Conservation (phyloP, 2,329 filamentous ascomycete genomes). For the Colletotrichum orbiculare region DNA sequence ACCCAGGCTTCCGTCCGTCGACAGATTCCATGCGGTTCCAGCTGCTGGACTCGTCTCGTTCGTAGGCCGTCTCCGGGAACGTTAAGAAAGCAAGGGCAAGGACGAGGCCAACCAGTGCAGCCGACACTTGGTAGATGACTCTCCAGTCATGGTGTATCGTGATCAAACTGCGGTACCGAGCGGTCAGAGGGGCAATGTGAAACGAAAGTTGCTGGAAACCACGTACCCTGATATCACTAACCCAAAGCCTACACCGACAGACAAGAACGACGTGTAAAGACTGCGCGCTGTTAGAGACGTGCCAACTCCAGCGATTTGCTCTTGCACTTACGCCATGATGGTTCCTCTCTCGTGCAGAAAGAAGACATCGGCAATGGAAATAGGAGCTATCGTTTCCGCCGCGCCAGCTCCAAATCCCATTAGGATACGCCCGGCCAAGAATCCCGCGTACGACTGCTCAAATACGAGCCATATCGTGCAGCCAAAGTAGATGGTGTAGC, state of each 20-base stretch:
- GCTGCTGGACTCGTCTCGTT: slow-evolving; percentile 41
- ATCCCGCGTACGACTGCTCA: slow-evolving; percentile 52
- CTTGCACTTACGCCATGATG: slow-evolving; percentile 57
- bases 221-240: slow-evolving; percentile 54
- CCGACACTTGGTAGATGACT: slow-evolving; percentile 62
- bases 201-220: not conserved
- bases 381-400: slow-evolving; percentile 61
- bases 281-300: slow-evolving; percentile 24
- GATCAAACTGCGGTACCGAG: slow-evolving; percentile 51
- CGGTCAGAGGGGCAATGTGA: slow-evolving; percentile 3
- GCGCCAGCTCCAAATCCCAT: slow-evolving; percentile 65
- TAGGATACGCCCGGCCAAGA: slow-evolving; percentile 59
- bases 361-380: slow-evolving; percentile 66
- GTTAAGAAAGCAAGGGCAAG: slow-evolving; percentile 62
- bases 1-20: slow-evolving; percentile 24
- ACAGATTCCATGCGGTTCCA: slow-evolving; percentile 20
- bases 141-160: slow-evolving; percentile 61
- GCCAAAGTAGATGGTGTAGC: slow-evolving; percentile 56
- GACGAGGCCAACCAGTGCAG: slow-evolving; percentile 60
- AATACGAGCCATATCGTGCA: slow-evolving; percentile 56
- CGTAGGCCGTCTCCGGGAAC: slow-evolving; percentile 68
- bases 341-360: slow-evolving; percentile 66
- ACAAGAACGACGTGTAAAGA: slow-evolving; percentile 53
- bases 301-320: not conserved
- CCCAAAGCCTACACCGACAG: slow-evolving; percentile 55